Evolutionary conservation across 768 basidiomycete species (phyloP).

Genomic region (Suillus variegatus): DNA sequence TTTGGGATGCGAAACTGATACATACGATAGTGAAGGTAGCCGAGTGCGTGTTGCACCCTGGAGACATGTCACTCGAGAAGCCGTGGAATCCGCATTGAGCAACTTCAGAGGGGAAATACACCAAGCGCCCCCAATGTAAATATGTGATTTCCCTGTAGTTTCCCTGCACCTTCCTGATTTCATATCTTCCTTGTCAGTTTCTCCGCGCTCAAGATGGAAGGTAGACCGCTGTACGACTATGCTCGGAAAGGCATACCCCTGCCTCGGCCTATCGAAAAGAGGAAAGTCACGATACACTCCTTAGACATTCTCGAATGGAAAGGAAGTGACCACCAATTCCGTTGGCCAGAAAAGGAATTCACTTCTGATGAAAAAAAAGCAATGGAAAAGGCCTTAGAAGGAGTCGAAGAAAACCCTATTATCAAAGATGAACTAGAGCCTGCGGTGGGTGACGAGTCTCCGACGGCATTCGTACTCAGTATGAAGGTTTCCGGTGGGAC

Average conservation of each 20-base stretch:
- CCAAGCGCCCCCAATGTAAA: conserved; percentile 91
- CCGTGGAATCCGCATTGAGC: conserved; percentile 66
- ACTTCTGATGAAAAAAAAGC: conserved; percentile 68
- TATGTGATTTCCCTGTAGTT: conserved; percentile 5
- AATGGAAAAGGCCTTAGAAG: conserved; percentile 62
- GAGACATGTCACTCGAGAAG: conserved; percentile 80
- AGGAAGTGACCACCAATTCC: conserved; percentile 71
- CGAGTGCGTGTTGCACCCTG: conserved; percentile 76
- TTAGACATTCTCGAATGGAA: conserved; percentile 81
- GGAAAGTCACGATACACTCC: conserved; percentile 79
- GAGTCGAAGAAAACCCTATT: conserved; percentile 41
- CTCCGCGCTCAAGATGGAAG: conserved; percentile 98
- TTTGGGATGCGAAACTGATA: conserved; percentile 92
- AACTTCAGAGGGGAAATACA: conserved; percentile 84
- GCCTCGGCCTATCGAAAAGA: conserved; percentile 90
- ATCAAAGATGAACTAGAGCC: conserved; percentile 36
- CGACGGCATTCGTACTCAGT: conserved; percentile 80
- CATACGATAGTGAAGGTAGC: conserved; percentile 89
- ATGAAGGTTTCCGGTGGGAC: conserved; percentile 98
- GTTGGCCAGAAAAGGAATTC: conserved; percentile 74
- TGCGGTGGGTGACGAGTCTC: conserved; percentile 38
- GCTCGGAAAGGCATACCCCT: conserved; percentile 89
- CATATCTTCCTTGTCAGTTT: conserved; percentile 55
- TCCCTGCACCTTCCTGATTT: conserved; percentile 3
- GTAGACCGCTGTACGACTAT: conserved; percentile 93